These are phyloP conservation scores for Rhizopogon salebrosus DNA, from an alignment of 768 basidiomycete species.

Conservation along the genomic window DNA sequence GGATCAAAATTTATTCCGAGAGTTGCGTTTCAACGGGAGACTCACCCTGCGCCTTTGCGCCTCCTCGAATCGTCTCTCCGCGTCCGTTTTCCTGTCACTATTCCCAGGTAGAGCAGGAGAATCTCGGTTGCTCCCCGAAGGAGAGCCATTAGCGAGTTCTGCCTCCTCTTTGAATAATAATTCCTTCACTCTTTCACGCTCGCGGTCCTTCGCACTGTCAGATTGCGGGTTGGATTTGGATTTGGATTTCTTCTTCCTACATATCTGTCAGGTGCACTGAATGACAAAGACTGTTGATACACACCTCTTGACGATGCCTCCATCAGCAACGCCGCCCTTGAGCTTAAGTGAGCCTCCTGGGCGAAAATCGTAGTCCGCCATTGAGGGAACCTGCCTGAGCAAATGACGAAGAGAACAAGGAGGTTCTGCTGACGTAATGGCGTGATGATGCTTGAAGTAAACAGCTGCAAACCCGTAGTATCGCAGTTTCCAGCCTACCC, in stretches of 20 bases:
- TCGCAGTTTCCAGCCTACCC: not conserved
- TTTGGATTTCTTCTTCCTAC: constrained; percentile 82
- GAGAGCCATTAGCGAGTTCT: constrained; percentile 34
- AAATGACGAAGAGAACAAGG: constrained; percentile 13
- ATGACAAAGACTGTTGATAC: constrained; percentile 16
- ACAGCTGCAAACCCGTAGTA: constrained; percentile 17
- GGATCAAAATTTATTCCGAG: constrained; percentile 6
- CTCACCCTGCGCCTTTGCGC: constrained; percentile 76
- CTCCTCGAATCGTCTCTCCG: constrained; percentile 85
- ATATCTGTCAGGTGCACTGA: constrained; percentile 7
- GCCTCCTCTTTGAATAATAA: constrained; percentile 45
- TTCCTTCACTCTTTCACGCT: constrained; percentile 44
- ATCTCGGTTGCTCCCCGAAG: constrained; percentile 52
- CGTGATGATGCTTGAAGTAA: constrained; percentile 13
- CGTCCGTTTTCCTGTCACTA: constrained; percentile 69
- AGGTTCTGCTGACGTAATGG: constrained; percentile 26
- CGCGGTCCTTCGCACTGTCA: constrained; percentile 37
- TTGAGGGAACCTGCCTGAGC: constrained; percentile 26
- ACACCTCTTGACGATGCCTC: constrained; percentile 81
- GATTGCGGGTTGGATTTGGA: constrained; percentile 55
- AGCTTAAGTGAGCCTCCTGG: constrained; percentile 87
- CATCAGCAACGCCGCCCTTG: constrained; percentile 76
- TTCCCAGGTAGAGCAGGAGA: constrained; percentile 53
- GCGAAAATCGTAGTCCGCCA: constrained; percentile 83
- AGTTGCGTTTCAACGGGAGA: constrained; percentile 3